phyloP scores from a whole-genome alignment of 352 stramenopile genomes.

The Aphanomyces stellatus region DNA sequence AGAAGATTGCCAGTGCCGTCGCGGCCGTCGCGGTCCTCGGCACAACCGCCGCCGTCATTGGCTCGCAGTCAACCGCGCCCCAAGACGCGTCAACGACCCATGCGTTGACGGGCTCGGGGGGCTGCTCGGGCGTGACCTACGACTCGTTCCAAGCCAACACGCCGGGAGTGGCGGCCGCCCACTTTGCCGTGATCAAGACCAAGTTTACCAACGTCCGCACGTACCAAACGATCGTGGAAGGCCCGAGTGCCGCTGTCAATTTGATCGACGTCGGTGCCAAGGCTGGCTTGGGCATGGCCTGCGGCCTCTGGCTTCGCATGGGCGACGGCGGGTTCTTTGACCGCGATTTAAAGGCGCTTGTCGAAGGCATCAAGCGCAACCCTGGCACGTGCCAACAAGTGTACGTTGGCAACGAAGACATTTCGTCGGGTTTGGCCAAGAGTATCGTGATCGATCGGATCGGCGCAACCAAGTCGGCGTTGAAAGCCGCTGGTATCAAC shows the following conservation, averaged over 20 bases:
- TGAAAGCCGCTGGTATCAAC: slow-evolving; percentile 14
- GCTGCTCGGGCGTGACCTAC: slow-evolving; percentile 23
- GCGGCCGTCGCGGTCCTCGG: not conserved
- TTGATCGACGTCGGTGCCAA: slow-evolving; percentile 26
- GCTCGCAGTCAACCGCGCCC: not conserved
- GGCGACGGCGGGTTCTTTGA: slow-evolving; percentile 23
- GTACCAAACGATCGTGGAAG: slow-evolving; percentile 30
- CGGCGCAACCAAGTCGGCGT: not conserved
- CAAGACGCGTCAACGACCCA: not conserved
- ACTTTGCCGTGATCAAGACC: slow-evolving; percentile 27
- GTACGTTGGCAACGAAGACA: slow-evolving; percentile 72
- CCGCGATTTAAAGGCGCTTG: slow-evolving; percentile 48
- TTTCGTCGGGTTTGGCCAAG: slow-evolving; percentile 30
- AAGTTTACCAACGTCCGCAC: slow-evolving; percentile 30
- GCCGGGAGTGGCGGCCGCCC: slow-evolving; percentile 18
- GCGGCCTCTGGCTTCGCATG: slow-evolving; percentile 40
- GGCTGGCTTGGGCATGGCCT: slow-evolving; percentile 29
- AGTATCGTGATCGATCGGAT: not conserved
- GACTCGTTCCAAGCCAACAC: slow-evolving; percentile 27
- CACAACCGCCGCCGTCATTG: not conserved
- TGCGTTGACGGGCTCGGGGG: not conserved
- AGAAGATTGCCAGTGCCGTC: slow-evolving; percentile 8
- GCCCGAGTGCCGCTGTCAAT: slow-evolving; percentile 21
- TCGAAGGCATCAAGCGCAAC: slow-evolving; percentile 35
- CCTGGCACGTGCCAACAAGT: slow-evolving; percentile 34